A percentile compares a stretch with the other conserved stretches of the same genome.
Evolutionary conservation across 163 green algal genomes (phyloP).

Genomic region (Smithsoniella earleae): DNA sequence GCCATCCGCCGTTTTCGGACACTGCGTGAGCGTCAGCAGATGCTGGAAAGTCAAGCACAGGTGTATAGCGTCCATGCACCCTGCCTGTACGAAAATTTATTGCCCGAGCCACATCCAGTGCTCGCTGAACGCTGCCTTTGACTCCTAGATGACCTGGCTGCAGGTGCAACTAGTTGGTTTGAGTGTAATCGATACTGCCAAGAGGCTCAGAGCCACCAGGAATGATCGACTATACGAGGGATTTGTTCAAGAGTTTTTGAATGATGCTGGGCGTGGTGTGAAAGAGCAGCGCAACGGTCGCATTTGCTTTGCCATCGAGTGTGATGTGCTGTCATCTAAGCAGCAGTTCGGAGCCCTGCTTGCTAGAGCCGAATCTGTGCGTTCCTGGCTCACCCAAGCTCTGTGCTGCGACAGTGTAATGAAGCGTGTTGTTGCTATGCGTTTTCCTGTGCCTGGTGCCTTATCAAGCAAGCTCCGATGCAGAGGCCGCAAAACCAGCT

Average conservation of each 20-base stretch:
- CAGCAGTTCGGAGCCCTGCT: constrained; percentile 6
- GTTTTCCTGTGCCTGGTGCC: too few species aligned
- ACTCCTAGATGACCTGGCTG: too few species aligned
- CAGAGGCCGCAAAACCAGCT: too few species aligned
- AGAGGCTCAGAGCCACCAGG: not conserved
- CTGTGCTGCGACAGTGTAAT: too few species aligned
- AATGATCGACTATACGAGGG: constrained; percentile 4
- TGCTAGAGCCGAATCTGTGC: not conserved
- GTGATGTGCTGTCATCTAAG: constrained; percentile 6
- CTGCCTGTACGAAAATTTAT: not conserved
- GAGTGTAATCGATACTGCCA: not conserved
- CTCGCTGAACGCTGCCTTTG: too few species aligned
- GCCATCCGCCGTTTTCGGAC: not conserved
- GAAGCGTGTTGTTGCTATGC: too few species aligned
- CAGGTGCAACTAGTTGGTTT: constrained; percentile 28
- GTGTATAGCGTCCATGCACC: not conserved
- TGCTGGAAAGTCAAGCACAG: constrained; percentile 21
- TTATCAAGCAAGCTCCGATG: too few species aligned
- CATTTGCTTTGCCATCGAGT: constrained; percentile 22
- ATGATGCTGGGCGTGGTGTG: not conserved
- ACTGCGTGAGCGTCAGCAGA: not conserved
- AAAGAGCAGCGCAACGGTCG: not conserved
- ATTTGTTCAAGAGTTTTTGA: constrained; percentile 11
- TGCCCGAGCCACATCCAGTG: too few species aligned
- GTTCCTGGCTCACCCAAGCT: not conserved